Base-by-base conservation (phyloP, 768 basidiomycete genomes). In the Termitomyces sp. region DNA sequence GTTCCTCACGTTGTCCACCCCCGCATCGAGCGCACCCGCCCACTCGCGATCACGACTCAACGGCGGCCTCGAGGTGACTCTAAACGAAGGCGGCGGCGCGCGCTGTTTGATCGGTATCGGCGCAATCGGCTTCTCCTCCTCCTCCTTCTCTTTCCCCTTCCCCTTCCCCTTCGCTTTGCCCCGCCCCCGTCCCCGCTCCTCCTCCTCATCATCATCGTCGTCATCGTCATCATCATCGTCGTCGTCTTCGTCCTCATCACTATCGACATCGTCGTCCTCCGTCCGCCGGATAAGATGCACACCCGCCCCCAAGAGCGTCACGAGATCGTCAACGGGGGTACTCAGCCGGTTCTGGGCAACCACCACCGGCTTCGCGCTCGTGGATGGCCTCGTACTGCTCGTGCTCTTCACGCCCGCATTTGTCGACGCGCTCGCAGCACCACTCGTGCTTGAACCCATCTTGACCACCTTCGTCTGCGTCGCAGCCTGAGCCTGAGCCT, bases 31-130 rank as follows among this genome's bases (percentile, higher is more conserved):
- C 44, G 5, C 23, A 23, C 0, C n/a, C 41, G 2, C 18, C 18
- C 18, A 23, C 23, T n/a, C 40, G 16, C 41, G 43, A 12, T 46
- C 44, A 2, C 51, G 41, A 30, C 75, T 53, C 69, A 81, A 68
- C 50, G 77, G 73, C 23, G 85, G 85, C 23, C 86, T 72, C 20
- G 85, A 86, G 2, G 82, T 84, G 49, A 87, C 86, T 59, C 82
- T 82, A 65, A 87, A 87, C 30, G 84, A 74, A 7, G 83, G 79
- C 10, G 78, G 78, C 4, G 84, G 81, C 50, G 79, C 72, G 35
- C 83, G 78, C 65, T 79, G 75, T 61, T 80, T 82, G 61, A 87
- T 86, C 26, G 80, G 80, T 50, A 85, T 86, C 9, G 86, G 86
- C 20, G 81, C 76, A 54, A 83, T 74, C 68, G 70, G 58, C 65